Percentiles rank a stretch among this genome's conserved stretches.
Evolutionary conservation across 2,329 filamentous ascomycete species (phyloP).

Genomic region (Cephalotrichum gorgonifer): DNA sequence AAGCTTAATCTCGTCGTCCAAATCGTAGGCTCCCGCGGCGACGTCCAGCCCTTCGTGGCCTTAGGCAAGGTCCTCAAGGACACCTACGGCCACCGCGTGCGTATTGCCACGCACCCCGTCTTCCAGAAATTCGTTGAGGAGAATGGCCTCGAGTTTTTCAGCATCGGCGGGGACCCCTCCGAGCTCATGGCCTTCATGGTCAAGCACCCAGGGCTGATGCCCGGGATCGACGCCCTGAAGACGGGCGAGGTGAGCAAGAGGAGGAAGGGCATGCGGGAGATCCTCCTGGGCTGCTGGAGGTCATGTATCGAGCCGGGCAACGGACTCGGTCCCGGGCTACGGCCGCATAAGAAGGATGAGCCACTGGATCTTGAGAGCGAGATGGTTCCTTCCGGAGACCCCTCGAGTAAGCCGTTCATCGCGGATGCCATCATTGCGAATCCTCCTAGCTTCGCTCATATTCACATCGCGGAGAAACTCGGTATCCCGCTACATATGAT

Average conservation of each 20-base stretch:
- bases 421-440: conserved; percentile 76
- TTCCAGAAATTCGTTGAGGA: conserved; percentile 61
- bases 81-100: conserved; percentile 59
- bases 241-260: conserved; percentile 69
- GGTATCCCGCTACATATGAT: conserved; percentile 72
- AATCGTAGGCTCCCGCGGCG: conserved; percentile 63
- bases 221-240: conserved; percentile 64
- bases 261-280: conserved; percentile 64
- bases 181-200: conserved; percentile 87
- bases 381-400: conserved; percentile 25
- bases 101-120: conserved; percentile 60
- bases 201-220: conserved; percentile 78
- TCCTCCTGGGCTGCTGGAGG: conserved; percentile 77
- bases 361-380: conserved; percentile 35
- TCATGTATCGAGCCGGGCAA: conserved; percentile 74
- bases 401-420: conserved; percentile 55
- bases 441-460: conserved; percentile 65
- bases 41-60: conserved; percentile 68
- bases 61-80: conserved; percentile 55
- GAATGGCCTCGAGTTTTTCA: conserved; percentile 65
- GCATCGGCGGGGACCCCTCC: conserved; percentile 64
- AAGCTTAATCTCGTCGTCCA: conserved; percentile 63
- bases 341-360: conserved; percentile 34
- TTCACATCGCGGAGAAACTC: conserved; percentile 66
- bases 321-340: conserved; percentile 41